Base-by-base conservation (phyloP, 495 filamentous ascomycete genomes). In the Lasiosphaeria ovina region DNA sequence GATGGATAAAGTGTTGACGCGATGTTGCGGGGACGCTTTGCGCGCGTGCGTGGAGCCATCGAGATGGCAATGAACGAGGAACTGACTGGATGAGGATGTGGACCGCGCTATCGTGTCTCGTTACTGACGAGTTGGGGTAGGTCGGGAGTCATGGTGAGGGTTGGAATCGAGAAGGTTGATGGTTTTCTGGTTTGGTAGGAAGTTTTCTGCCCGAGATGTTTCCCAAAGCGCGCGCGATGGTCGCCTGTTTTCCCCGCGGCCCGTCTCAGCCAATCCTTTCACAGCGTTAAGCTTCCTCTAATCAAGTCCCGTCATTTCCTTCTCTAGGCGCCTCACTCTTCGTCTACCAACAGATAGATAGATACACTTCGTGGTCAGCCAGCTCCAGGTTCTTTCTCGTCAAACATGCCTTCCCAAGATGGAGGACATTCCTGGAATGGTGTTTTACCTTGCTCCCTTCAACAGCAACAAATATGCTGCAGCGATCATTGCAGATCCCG, bases 321-420 rank as follows among this genome's bases (percentile, higher is more conserved):
- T n/a, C n/a, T n/a, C n/a, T n/a, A n/a, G n/a, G n/a, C n/a, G n/a
- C n/a, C n/a, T n/a, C n/a, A n/a, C n/a, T n/a, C n/a, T n/a, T n/a
- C n/a, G n/a, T n/a, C n/a, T n/a, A n/a, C n/a, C n/a, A n/a, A 48
- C 17, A 48, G 17, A 48, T 16, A 48, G 14, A 16, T 16, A 14
- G 45, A 9, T 14, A 5, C 45, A 5, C 45, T 48, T 48, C 45
- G 10, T 14, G 12, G 55, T 57, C 40, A 32, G 45, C 34, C 16
- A 7, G 55, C 11, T 57, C 40, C 7, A 6, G 55, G 42, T n/a
- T 57, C 38, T 36, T 44, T 59, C 47, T 51, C 38, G 34, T n/a
- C 49, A 16, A 59, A 59, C 35, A 59, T 51, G 49, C 35, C 34
- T 51, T 59, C 56, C 56, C 34, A 59, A 59, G 47, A 59, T 59